Base-by-base conservation (phyloP, 2,329 filamentous ascomycete genomes). In the Claviceps sp. region DNA sequence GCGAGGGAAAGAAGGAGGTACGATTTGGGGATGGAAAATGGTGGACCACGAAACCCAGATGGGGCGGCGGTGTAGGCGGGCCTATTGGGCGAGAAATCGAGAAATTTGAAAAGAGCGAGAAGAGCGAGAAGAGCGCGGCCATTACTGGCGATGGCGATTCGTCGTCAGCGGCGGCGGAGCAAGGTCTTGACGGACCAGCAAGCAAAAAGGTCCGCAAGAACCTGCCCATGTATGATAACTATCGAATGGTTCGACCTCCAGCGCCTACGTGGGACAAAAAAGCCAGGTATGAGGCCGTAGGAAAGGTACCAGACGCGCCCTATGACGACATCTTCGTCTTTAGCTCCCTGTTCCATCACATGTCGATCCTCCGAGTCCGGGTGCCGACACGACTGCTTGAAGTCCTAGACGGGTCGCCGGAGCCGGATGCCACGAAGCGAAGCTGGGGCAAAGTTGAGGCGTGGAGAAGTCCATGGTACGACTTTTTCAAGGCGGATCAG, bases 271-370 rank as follows among this genome's bases (percentile, higher is more conserved):
- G 81, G 81, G 81, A 84, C 59, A 71, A 69, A 53, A 81, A 81
- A 65, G 72, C 75, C 34, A 69, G 71, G 37, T 84, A 83, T 60
- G 64, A 70, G 55, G 71, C 78, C 22, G 77, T 84, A 53, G 80
- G 80, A 5, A 75, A 73, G 55, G 62, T 63, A 11, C 58, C 58
- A 1, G 74, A 73, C 2, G 68, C 63, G 2, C 69, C 69, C 37
- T 76, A 75, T 59, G 81, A 84, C 56, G 80, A 84, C 57, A 67
- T 84, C 2, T 84, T 81, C 56, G 69, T 84, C 42, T 62, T 84
- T 42, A 82, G 77, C 63, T 73, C 72, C 4, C 62, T 84, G 34
- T 82, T 82, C 61, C 81, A 84, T 59, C 81, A 84, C 59, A 56
- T 84, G 13, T 76, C 72, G 26, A 63, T 84, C 47, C 59, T 84